A percentile compares a stretch with the other conserved stretches of the same genome.
phyloP scores from a whole-genome alignment of 306 rosid genomes.

The Datisca glomerata region DNA sequence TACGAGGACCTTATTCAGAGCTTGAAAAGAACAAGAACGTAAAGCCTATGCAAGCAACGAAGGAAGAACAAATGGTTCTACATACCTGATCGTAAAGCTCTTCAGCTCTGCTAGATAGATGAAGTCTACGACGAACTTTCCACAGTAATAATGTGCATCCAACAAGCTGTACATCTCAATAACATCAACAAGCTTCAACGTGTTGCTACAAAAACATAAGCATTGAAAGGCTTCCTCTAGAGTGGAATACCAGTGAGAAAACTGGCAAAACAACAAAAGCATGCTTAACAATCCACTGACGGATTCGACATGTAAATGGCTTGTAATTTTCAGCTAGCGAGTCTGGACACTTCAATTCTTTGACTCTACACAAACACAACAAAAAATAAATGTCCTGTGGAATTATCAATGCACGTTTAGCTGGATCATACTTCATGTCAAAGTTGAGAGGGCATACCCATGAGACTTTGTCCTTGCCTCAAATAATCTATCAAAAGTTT shows the following conservation, averaged over 20 bases:
- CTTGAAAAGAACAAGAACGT: background rate
- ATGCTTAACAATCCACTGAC: slow-evolving; percentile 50
- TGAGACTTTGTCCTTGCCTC: slow-evolving; percentile 39
- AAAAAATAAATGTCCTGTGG: background rate
- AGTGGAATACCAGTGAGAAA: slow-evolving; percentile 52
- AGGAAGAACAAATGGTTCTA: background rate
- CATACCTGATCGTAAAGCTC: slow-evolving; percentile 70
- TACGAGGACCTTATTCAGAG: too few relatives aligned
- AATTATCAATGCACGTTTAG: background rate
- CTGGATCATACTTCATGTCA: slow-evolving; percentile 4
- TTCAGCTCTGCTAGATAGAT: slow-evolving; percentile 48
- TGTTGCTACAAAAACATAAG: slow-evolving; percentile 16
- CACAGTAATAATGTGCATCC: slow-evolving; percentile 37
- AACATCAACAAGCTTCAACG: slow-evolving; percentile 30
- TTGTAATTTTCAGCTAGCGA: slow-evolving; percentile 46
- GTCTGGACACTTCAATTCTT: slow-evolving; percentile 81
- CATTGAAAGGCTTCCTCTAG: slow-evolving; percentile 22
- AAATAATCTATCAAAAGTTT: slow-evolving; percentile 32
- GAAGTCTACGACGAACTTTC: slow-evolving; percentile 29
- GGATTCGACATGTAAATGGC: slow-evolving; percentile 44
- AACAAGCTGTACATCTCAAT: slow-evolving; percentile 49
- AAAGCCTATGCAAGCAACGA: too few relatives aligned
- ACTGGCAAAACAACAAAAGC: slow-evolving; percentile 33
- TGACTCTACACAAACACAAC: slow-evolving; percentile 35
- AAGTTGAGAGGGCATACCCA: slow-evolving; percentile 38